Base-by-base conservation (phyloP, 2,329 filamentous ascomycete genomes). In the Colletotrichum eleusines region DNA sequence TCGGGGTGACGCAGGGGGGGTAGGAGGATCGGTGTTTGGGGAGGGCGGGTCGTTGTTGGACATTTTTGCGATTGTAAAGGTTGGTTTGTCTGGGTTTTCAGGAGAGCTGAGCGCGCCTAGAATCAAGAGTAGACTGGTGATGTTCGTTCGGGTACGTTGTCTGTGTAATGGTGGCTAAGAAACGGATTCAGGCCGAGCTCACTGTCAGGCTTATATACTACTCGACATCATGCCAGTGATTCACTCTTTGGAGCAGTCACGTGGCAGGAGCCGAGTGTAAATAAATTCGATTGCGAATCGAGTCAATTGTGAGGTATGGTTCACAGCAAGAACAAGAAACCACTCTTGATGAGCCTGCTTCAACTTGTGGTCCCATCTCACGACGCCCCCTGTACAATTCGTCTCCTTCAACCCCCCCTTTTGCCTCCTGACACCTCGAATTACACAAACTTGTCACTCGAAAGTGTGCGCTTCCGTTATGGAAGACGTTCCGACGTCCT, bases 361-460 rank as follows among this genome's bases (percentile, higher is more conserved):
- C 11, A 55, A 38, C 12, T 3, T 2, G 6, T 1, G 23, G 20
- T 2, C 9, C 51, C 8, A n/a, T 35, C 18, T 18, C 28, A 20
- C 28, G 11, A 14, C 9, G 2, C 28, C 20, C 26, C 8, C 20
- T n/a, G 9, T 16, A 23, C 44, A 40, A 14, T 14, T 31, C 12
- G 3, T 14, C 16, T 54, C 51, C 51, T 33, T n/a, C 8, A 5
- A 31, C 23, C 46, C 31, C 7, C 2, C 9, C 3, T 48, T 23
- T 3, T 14, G n/a, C 46, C n/a, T 48, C n/a, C 2, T 14, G 12
- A 5, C 12, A 46, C 20, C 20, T 14, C 44, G 20, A 40, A 53
- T 28, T 64, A 18, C 72, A 50, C 71, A 73, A 18, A 53, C 40
- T 28, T 62, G 60, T 64, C 66, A 72, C 20, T 59, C 59, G n/a